Base-by-base conservation (phyloP, 148 eudicot genomes). In the Spergularia marina region DNA sequence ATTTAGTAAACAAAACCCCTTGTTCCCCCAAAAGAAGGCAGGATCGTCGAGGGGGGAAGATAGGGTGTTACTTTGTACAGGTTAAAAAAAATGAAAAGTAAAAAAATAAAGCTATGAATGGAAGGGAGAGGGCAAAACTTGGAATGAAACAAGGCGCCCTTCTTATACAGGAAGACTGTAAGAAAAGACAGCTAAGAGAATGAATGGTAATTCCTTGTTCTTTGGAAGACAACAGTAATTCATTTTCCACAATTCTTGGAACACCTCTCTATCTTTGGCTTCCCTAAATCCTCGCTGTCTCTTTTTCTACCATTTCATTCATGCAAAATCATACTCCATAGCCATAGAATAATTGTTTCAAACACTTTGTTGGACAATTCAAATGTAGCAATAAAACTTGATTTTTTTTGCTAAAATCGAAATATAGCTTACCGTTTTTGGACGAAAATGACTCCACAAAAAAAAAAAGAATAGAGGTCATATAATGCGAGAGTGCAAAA, bases 111-210 rank as follows among this genome's bases (percentile, higher is more conserved):
- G 44, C 55, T 76, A 76, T 53, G 58, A 76, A 76, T 41, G 67
- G 68, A 67, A 70, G 70, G 53, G 78, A 51, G 80, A 81, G 80
- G 77, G 80, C 62, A 40, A 67, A 21, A 67, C 3, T 39, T 58
- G 2, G 44, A n/a, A 76, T 51, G 0, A 76, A 70, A 16, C 12
- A 51, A 36, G 5, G 16, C 0, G 15, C 12, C 13, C 14, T 55
- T 44, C 66, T 72, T 71, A 72, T 76, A 76, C 67, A 72, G n/a
- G 14, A 5, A 69, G 13, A 18, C 0, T 58, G 20, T 20, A 51
- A 21, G 17, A 18, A 58, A 41, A 3, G 34, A 21, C 53, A 18
- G 65, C 49, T n/a, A 71, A 44, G 8, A 20, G 54, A 59, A 39
- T 30, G 57, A 61, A 7, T 54, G 20, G 41, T 70, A 44, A 63